Percentiles rank a stretch among this genome's conserved stretches.
Conservation (phyloP, 345 rosid genomes). For the Lumnitzera littorea region DNA sequence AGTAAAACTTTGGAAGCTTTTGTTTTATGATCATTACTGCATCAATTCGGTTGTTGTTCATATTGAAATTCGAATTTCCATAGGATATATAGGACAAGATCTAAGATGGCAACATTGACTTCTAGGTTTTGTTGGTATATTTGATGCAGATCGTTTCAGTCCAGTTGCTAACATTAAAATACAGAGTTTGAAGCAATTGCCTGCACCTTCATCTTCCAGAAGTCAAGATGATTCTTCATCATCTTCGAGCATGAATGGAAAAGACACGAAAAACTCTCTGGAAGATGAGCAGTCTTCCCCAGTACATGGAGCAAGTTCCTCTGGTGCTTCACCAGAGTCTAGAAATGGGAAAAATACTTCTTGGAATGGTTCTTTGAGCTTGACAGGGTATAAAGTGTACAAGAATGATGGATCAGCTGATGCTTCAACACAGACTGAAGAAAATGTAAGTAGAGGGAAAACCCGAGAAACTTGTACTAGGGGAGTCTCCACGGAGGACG, state of each 20-base stretch:
- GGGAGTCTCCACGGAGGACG: conserved; percentile 88
- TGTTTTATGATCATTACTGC: neutral
- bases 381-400: conserved; percentile 68
- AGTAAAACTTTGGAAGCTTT: neutral
- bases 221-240: conserved; percentile 80
- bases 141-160: conserved; percentile 41
- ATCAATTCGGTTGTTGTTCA: neutral
- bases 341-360: conserved; percentile 51
- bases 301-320: conserved; percentile 46
- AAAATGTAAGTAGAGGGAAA: conserved; percentile 32
- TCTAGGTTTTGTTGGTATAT: neutral
- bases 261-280: conserved; percentile 53
- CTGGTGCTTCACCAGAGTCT: conserved; percentile 61
- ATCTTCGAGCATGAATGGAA: conserved; percentile 66
- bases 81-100: neutral
- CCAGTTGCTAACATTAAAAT: conserved; percentile 24
- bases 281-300: conserved; percentile 83
- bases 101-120: neutral
- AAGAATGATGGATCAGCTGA: conserved; percentile 66
- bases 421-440: conserved; percentile 97
- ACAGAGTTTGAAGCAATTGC: conserved; percentile 50
- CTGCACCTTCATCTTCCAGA: conserved; percentile 64
- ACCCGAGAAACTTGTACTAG: conserved; percentile 64
- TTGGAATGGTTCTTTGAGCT: conserved; percentile 59
- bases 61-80: too few relatives aligned